Conservation (phyloP, 257 asterid species). For the Solanum clarkiae region DNA sequence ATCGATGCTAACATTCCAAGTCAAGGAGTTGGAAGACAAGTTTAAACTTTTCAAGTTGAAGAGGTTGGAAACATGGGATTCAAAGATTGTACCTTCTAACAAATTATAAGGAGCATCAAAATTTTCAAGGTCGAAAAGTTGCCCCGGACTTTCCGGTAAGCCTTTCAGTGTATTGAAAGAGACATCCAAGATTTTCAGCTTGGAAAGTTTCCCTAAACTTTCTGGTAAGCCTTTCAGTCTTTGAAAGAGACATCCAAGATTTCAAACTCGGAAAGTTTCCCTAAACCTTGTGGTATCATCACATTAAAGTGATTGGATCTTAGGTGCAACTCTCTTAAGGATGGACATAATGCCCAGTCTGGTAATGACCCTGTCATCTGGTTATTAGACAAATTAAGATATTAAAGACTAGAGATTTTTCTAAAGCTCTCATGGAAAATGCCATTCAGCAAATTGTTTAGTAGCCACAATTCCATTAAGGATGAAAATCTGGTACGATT, state of each 20-base stretch:
- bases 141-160: neutral
- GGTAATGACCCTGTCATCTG: neutral
- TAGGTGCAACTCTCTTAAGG: neutral
- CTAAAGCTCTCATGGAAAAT: neutral
- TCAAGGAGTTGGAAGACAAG: constrained; percentile 14
- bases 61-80: constrained; percentile 9
- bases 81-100: constrained; percentile 14
- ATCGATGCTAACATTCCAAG: neutral
- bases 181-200: neutral
- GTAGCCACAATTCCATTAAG: neutral
- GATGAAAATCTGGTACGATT: neutral
- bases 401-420: neutral
- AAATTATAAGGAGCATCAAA: constrained; percentile 7
- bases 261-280: neutral
- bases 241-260: neutral
- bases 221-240: neutral
- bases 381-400: neutral
- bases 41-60: neutral
- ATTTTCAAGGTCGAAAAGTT: constrained; percentile 7
- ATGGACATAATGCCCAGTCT: neutral
- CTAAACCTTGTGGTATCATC: neutral
- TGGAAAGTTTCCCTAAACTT: neutral
- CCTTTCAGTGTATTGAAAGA: neutral
- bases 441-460: neutral
- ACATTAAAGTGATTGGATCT: neutral